Evolutionary conservation across 208 protist species (phyloP), one percentile per base, ranked within the genome.

Genomic region (Hexamita inflata): DNA sequence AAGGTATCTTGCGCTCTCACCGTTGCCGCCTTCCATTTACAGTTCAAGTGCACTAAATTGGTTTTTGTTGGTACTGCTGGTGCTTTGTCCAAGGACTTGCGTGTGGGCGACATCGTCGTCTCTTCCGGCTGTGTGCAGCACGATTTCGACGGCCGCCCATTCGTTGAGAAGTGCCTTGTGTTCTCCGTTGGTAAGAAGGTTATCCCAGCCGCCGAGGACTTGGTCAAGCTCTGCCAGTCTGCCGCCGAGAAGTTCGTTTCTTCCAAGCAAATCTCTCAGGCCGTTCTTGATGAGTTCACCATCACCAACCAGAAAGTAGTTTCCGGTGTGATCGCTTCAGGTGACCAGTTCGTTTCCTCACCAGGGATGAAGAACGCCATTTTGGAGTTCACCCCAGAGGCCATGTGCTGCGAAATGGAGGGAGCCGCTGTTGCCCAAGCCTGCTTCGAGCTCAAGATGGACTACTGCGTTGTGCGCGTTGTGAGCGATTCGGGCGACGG

Each of bases 351-450:
- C 35, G 9, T 70, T n/a, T 15, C 2, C 4, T 45, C 4, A 28
- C 2, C 9, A 70, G 64, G 42, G 9, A 15, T 45, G n/a, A n/a
- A 24, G 15, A n/a, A 7, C 2, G 9, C 11, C 2, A 35, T 70
- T 45, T 4, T n/a, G 2, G 9, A 45, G 38, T 24, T 15, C 2
- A n/a, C 42, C 4, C 64, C 64, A 45, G n/a, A 35, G n/a, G 64
- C 64, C 9, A 19, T 70, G 11, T 2, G 4, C n/a, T 4, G 11
- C 42, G 64, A 70, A 38, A 70, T 70, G 64, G 64, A 70, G n/a
- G 64, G 64, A 2, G 64, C 30, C 15, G 64, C 64, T 19, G 64
- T 70, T 15, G 64, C 38, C 15, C 35, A 70, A 49, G 38, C 38
- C 7, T 70, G 64, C 40, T 70, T 42, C 38, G 64, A 70, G 35